A percentile compares a stretch with the other conserved stretches of the same genome.
Conservation (phyloP, 2,329 filamentous ascomycete genomes). For the Lecanoromycetidae sp. region DNA sequence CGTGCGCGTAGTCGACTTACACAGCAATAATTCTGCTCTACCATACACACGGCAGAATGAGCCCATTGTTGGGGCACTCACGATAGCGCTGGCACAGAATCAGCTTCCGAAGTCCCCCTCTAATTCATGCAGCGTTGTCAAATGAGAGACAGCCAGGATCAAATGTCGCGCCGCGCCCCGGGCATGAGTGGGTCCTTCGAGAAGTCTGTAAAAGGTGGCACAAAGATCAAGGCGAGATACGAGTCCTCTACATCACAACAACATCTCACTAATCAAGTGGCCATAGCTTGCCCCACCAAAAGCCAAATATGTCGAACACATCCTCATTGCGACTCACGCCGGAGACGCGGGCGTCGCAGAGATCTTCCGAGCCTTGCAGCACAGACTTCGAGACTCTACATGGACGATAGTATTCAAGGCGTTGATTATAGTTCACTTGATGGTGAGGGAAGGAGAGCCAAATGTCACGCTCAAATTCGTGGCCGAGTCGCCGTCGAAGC, state of each 20-base stretch:
- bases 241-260: constrained; percentile 9
- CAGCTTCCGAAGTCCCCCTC: neutral
- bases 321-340: constrained; percentile 85
- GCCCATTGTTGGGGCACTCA: constrained; percentile 3
- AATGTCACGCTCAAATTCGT: constrained; percentile 81
- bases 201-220: constrained; percentile 97
- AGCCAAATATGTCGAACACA: constrained; percentile 98
- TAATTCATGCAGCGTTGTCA: neutral
- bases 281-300: constrained; percentile 81
- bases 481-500: constrained; percentile 64
- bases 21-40: neutral
- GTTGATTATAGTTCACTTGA: constrained; percentile 86
- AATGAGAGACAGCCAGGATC: neutral
- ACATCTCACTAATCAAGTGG: constrained; percentile 17
- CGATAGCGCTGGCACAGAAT: neutral
- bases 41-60: constrained; percentile 7
- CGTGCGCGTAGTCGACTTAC: no score
- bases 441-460: constrained; percentile 89
- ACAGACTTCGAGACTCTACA: constrained; percentile 83
- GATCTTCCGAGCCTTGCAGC: constrained; percentile 83
- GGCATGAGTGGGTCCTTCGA: constrained; percentile 49
- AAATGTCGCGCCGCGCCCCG: neutral
- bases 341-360: constrained; percentile 91
- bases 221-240: constrained; percentile 74
- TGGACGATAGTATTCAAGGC: constrained; percentile 99